Percentiles rank a stretch among this genome's conserved stretches.
Conservation (phyloP, 768 basidiomycete genomes). For the Chalciporus sphaerocephalus region DNA sequence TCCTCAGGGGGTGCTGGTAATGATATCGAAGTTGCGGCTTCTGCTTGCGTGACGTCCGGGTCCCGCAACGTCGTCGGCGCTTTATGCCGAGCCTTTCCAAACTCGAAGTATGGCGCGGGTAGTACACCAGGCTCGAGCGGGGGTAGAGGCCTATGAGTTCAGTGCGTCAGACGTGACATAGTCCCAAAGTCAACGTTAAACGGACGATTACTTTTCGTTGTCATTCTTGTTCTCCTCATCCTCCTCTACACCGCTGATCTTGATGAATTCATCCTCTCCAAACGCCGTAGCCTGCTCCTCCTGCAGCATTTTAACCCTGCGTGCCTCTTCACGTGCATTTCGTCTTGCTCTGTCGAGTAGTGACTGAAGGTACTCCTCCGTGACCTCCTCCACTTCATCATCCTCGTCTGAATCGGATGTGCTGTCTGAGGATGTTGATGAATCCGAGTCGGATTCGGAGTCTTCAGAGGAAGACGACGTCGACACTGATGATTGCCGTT, state of each 20-base stretch:
- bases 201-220: slow-evolving; percentile 31
- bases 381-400: slow-evolving; percentile 47
- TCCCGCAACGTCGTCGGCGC: slow-evolving; percentile 51
- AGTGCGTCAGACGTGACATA: not conserved
- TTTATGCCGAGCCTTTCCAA: slow-evolving; percentile 41
- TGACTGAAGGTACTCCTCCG: slow-evolving; percentile 56
- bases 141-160: slow-evolving; percentile 50
- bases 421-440: slow-evolving; percentile 29
- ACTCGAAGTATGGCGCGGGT: slow-evolving; percentile 60
- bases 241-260: slow-evolving; percentile 36
- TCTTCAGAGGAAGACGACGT: not conserved
- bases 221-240: slow-evolving; percentile 22
- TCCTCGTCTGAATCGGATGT: slow-evolving; percentile 34
- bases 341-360: slow-evolving; percentile 58
- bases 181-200: slow-evolving; percentile 3
- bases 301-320: slow-evolving; percentile 19
- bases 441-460: slow-evolving; percentile 34
- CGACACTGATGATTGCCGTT: not conserved
- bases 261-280: slow-evolving; percentile 55
- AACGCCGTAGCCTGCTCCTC: slow-evolving; percentile 22
- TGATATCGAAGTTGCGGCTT: slow-evolving; percentile 44
- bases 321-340: slow-evolving; percentile 39
- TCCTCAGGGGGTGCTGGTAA: slow-evolving; percentile 60
- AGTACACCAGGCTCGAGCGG: slow-evolving; percentile 60
- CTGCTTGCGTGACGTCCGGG: slow-evolving; percentile 53